Conservation (phyloP, 805 yeast genomes). For the Saccharomycopsis javanensis region DNA sequence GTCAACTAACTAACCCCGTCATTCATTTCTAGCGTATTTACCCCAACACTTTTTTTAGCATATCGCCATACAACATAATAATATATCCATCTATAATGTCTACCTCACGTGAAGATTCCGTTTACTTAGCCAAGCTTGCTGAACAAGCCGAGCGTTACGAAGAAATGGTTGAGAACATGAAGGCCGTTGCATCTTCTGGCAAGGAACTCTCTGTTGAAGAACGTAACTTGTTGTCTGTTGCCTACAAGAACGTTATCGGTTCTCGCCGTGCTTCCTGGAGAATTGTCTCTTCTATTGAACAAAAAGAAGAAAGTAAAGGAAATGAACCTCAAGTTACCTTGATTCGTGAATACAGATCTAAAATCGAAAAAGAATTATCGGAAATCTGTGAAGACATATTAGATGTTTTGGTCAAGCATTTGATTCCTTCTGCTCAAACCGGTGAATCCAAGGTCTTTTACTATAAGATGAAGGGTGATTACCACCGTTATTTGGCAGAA, state of each 20-base stretch:
- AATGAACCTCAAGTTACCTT: slow-evolving; percentile 81
- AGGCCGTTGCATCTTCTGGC: slow-evolving; percentile 91
- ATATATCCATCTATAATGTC: slow-evolving; percentile 38
- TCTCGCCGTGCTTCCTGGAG: slow-evolving; percentile 99
- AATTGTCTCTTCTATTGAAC: slow-evolving; percentile 95
- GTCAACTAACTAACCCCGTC: background rate
- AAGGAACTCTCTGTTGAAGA: slow-evolving; percentile 96
- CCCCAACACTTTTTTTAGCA: background rate
- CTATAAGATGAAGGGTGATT: slow-evolving; percentile 99
- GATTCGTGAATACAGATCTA: slow-evolving; percentile 89
- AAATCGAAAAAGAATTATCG: slow-evolving; percentile 86
- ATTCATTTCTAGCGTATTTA: background rate
- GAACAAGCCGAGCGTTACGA: slow-evolving; percentile 99
- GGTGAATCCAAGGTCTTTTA: slow-evolving; percentile 98
- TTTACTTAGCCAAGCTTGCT: slow-evolving; percentile 94
- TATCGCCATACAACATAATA: background rate
- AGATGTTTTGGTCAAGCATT: slow-evolving; percentile 76
- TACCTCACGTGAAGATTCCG: slow-evolving; percentile 93
- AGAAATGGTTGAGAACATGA: slow-evolving; percentile 98
- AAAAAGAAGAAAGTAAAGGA: slow-evolving; percentile 95
- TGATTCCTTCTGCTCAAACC: slow-evolving; percentile 88
- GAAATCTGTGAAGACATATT: slow-evolving; percentile 92
- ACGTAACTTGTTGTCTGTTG: slow-evolving; percentile 93
- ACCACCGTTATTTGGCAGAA: slow-evolving; percentile 98
- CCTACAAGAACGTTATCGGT: slow-evolving; percentile 97